Evolutionary conservation across 2,329 filamentous ascomycete genomes (phyloP), one percentile per base, ranked within the genome.

Genomic region (Alternaria ethzedia): DNA sequence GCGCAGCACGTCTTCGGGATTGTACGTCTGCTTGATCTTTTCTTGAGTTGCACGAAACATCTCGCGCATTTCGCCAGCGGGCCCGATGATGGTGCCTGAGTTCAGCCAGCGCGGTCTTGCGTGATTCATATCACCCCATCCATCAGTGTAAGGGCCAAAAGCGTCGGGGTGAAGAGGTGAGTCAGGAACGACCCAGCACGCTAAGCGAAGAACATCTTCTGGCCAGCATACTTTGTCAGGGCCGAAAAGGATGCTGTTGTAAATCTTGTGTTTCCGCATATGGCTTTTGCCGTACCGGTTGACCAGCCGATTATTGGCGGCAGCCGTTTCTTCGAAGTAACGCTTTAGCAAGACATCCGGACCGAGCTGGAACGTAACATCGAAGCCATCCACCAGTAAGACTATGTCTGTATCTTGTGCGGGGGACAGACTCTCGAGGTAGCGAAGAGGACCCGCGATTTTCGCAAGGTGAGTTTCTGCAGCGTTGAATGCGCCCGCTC

Each of bases 211-310:
- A 30, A 46, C 9, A 28, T 47, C 41, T 25, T 46, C 43, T 12
- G 54, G 54, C 41, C 41, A 56, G 54, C 54, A 56, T n/a, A 45
- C 23, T 30, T 56, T 56, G 17, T 56, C 54, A 8, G 54, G 54
- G 11, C 54, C 41, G 26, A 56, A 56, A 23, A 56, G 25, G 25
- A 56, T 56, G 54, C 54, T 56, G 26, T 56, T 56, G 54, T 56
- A 47, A 8, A 56, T 26, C n/a, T 56, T 47, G 41, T 56, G 26
- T 44, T 56, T 46, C n/a, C 23, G 25, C 25, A 56, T 26, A 56
- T 56, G 41, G 10, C 15, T 28, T 21, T 25, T 28, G 12, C 54
- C 54, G 21, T 45, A 56, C 6, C 41, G 43, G 21, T 21, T 28
- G 17, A 23, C 11, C 25, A 56, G n/a, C 15, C 43, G 41, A 8